Conservation (phyloP, 352 stramenopile species). For the Globisporangium nodosum region DNA sequence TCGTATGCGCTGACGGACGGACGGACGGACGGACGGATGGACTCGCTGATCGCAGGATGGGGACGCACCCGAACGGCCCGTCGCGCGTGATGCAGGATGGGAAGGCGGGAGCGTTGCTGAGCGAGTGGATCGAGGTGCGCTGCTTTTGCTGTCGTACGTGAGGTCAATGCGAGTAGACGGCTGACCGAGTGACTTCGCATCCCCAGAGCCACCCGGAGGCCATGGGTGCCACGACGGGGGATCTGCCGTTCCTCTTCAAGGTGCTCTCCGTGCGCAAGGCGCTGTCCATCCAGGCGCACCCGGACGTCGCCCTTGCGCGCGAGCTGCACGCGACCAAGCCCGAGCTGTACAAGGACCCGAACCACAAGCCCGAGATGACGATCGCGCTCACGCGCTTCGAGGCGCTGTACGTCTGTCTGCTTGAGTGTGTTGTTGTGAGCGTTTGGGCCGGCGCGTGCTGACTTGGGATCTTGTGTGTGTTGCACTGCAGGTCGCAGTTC, state of each 20-base stretch:
- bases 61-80: conserved; percentile 92
- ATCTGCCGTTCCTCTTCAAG: conserved; percentile 98
- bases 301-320: conserved; percentile 74
- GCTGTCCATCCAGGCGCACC: conserved; percentile 96
- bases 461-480: not conserved
- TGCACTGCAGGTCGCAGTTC: conserved; percentile 76
- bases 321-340: conserved; percentile 85
- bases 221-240: conserved; percentile 23
- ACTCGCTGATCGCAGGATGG: conserved; percentile 66
- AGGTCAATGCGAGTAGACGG: not conserved
- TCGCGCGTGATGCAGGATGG: conserved; percentile 60
- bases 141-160: not conserved
- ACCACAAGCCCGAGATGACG: conserved; percentile 99
- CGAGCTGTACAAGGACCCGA: conserved; percentile 95
- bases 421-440: not conserved
- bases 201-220: conserved; percentile 28
- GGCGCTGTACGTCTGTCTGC: conserved; percentile 61
- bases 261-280: conserved; percentile 96
- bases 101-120: conserved; percentile 43
- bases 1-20: not conserved
- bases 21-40: not conserved
- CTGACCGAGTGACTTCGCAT: not conserved
- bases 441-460: not conserved
- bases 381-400: conserved; percentile 97
- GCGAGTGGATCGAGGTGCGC: conserved; percentile 60